Evolutionary conservation across 176 grass and related monocot species (phyloP).

Genomic region (Echinochloa phyllopogon): DNA sequence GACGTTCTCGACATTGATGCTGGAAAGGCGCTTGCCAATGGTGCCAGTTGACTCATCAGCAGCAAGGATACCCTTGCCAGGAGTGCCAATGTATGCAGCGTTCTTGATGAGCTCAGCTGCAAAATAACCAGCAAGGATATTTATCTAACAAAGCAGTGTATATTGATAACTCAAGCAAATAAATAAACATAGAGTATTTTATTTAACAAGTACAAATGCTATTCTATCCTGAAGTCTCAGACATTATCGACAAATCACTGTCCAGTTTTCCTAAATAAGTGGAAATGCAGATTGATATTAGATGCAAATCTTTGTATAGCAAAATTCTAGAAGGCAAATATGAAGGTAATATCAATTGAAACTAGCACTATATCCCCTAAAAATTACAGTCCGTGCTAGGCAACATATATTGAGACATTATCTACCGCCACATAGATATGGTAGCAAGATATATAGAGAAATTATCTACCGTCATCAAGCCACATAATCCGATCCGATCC

Average conservation of each 20-base stretch:
- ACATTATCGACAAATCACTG: not conserved
- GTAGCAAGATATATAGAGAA: not conserved
- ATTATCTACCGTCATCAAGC: not conserved
- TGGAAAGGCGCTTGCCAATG: constrained; percentile 75
- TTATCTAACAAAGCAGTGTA: not conserved
- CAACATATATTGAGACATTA: too few relatives aligned
- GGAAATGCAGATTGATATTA: not conserved
- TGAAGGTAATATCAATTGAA: not conserved
- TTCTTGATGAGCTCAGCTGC: constrained; percentile 89
- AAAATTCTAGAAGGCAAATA: not conserved
- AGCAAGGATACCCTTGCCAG: constrained; percentile 82
- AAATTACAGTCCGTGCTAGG: not conserved
- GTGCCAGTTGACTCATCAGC: constrained; percentile 85
- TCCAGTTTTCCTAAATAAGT: too few relatives aligned
- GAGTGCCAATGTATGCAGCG: constrained; percentile 78
- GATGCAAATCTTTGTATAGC: not conserved
- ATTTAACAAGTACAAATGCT: not conserved
- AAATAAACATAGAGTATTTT: not conserved
- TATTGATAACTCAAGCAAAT: not conserved
- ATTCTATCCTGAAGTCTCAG: not conserved
- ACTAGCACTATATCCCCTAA: not conserved
- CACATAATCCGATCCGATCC: not conserved
- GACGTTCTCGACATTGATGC: constrained; percentile 82
- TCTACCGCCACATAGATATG: too few relatives aligned
- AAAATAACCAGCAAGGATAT: not conserved